Evolutionary conservation across 2,329 filamentous ascomycete genomes (phyloP).

Genomic region (Seiridium unicorne): DNA sequence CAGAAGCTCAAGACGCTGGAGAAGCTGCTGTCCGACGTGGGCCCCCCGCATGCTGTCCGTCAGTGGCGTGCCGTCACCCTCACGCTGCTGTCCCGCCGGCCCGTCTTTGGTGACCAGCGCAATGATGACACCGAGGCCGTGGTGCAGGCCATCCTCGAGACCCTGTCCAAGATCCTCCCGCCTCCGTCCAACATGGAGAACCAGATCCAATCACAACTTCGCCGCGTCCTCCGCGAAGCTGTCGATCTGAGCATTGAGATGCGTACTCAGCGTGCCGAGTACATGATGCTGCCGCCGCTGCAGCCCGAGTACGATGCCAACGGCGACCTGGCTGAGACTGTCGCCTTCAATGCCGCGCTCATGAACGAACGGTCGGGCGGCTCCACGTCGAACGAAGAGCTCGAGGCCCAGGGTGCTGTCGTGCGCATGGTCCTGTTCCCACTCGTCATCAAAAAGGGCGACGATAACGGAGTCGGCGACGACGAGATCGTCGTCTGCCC

Average conservation of each 20-base stretch:
- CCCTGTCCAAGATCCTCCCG: slow-evolving; percentile 79
- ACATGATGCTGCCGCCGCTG: slow-evolving; percentile 95
- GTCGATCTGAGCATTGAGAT: slow-evolving; percentile 93
- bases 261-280: slow-evolving; percentile 94
- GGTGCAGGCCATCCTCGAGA: slow-evolving; percentile 85
- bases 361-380: slow-evolving; percentile 91
- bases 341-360: slow-evolving; percentile 86
- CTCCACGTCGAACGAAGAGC: slow-evolving; percentile 69
- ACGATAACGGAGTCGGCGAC: slow-evolving; percentile 82
- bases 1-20: slow-evolving; percentile 97
- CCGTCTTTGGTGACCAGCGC: slow-evolving; percentile 78
- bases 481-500: slow-evolving; percentile 95
- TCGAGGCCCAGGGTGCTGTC: slow-evolving; percentile 72
- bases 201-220: slow-evolving; percentile 80
- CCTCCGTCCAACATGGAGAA: slow-evolving; percentile 78
- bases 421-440: slow-evolving; percentile 95
- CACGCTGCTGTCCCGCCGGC: slow-evolving; percentile 78
- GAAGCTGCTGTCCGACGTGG: slow-evolving; percentile 86
- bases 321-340: slow-evolving; percentile 83
- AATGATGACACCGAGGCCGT: slow-evolving; percentile 92
- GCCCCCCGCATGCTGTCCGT: slow-evolving; percentile 83
- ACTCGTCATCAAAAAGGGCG: slow-evolving; percentile 91
- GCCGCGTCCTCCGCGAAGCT: slow-evolving; percentile 83
- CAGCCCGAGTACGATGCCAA: slow-evolving; percentile 94
- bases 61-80: slow-evolving; percentile 97